These are phyloP conservation scores for Simplicillium aogashimaense DNA, from an alignment of 2,329 filamentous ascomycete genomes.

Conservation along the genomic window DNA sequence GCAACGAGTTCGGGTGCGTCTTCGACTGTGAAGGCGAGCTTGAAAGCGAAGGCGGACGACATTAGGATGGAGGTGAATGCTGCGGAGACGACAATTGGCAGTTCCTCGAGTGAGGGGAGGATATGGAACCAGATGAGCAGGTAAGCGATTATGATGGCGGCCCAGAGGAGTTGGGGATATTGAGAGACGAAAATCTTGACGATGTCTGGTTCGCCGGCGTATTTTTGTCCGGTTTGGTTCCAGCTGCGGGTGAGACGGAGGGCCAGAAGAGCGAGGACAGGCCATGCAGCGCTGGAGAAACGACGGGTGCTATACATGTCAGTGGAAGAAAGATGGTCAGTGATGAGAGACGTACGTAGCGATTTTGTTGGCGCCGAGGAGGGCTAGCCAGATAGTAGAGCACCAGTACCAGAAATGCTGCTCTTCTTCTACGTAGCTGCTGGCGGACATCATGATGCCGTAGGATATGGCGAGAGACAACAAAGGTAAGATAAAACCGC, in stretches of 20 bases:
- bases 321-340: not conserved
- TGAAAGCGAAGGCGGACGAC: conserved; percentile 64
- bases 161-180: conserved; percentile 64
- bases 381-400: conserved; percentile 57
- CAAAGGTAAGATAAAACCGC: conserved; percentile 25
- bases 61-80: conserved; percentile 31
- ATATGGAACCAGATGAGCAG: conserved; percentile 42
- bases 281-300: conserved; percentile 19
- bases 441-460: conserved; percentile 90
- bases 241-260: conserved; percentile 66
- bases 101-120: conserved; percentile 27
- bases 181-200: conserved; percentile 59
- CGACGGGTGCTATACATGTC: conserved; percentile 15
- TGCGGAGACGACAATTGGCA: conserved; percentile 30
- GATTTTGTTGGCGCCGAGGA: conserved; percentile 38
- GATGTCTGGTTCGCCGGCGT: conserved; percentile 82
- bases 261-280: conserved; percentile 40
- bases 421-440: conserved; percentile 95
- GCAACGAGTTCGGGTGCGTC: conserved; percentile 77
- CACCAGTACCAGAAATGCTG: conserved; percentile 99
- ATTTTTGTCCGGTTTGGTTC: conserved; percentile 98
- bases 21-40: conserved; percentile 76
- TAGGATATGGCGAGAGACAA: conserved; percentile 51
- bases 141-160: conserved; percentile 60
- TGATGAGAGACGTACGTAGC: conserved; percentile 23